phyloP scores from a whole-genome alignment of 2,329 filamentous ascomycete species.

The Penicillium sp. region DNA sequence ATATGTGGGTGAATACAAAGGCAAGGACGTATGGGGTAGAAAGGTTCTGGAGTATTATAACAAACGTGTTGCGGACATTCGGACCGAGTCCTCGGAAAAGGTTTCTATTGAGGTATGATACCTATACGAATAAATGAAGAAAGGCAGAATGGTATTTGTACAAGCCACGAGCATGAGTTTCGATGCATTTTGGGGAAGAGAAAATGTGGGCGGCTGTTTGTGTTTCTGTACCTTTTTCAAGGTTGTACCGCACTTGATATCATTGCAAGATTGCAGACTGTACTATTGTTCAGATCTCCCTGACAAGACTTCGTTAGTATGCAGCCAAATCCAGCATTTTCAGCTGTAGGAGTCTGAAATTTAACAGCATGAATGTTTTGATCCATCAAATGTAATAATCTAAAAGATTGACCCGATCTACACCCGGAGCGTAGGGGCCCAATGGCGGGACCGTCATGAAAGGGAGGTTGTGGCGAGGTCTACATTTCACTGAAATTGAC shows the following conservation, averaged over 20 bases:
- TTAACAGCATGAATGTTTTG: no score
- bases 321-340: no score
- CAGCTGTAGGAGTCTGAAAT: no score
- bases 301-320: no score
- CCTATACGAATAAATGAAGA: background rate
- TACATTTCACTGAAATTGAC: background rate
- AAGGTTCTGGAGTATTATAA: slow-evolving; percentile 40
- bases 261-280: no score
- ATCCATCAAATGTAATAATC: no score
- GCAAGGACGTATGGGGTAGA: slow-evolving; percentile 45
- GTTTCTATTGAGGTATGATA: slow-evolving; percentile 6
- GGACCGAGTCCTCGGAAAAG: slow-evolving; percentile 8
- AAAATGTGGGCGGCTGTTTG: slow-evolving; percentile 4
- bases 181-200: slow-evolving; percentile 6
- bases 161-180: background rate
- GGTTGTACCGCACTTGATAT: background rate
- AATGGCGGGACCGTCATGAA: background rate
- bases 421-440: background rate
- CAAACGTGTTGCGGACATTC: slow-evolving; percentile 17
- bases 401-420: no score
- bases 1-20: slow-evolving; percentile 48
- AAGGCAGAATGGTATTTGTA: background rate
- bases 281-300: no score
- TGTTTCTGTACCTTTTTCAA: background rate
- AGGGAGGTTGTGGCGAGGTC: background rate